Conservation (phyloP, 2,329 filamentous ascomycete species). For the Monascus ruber region DNA sequence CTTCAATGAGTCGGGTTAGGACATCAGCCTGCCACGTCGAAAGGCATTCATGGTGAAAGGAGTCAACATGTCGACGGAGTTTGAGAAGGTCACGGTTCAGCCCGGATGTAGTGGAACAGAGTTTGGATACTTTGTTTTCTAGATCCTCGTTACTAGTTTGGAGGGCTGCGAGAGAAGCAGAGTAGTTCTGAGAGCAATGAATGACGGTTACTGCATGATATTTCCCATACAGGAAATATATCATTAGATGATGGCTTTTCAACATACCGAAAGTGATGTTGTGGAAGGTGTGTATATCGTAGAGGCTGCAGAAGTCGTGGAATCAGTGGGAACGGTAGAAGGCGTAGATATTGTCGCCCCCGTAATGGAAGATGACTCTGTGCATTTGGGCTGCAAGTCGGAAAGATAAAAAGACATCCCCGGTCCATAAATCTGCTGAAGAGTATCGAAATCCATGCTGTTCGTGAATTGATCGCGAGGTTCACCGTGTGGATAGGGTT, state of each 20-base stretch:
- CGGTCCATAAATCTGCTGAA: constrained; percentile 7
- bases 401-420: constrained; percentile 13
- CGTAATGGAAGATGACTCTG: background rate
- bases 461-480: background rate
- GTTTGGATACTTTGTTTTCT: constrained; percentile 11
- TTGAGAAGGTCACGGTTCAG: constrained; percentile 16
- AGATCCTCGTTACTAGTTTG: constrained; percentile 16
- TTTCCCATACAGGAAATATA: too few relatives aligned
- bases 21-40: constrained; percentile 24
- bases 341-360: background rate
- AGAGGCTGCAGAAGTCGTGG: background rate
- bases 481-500: too few relatives aligned
- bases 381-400: background rate
- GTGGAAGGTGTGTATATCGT: background rate
- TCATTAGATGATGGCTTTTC: background rate
- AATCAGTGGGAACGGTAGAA: background rate
- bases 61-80: constrained; percentile 15
- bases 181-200: constrained; percentile 7
- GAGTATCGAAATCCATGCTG: constrained; percentile 8
- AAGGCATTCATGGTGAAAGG: constrained; percentile 15
- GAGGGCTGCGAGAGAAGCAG: constrained; percentile 10
- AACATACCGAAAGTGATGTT: constrained; percentile 7
- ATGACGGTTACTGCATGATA: too few relatives aligned
- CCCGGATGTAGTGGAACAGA: constrained; percentile 9
- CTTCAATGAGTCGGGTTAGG: constrained; percentile 25